Evolutionary conservation across 1,284 basidiomycete genomes (phyloP).

Genomic region (Malassezia sp.): DNA sequence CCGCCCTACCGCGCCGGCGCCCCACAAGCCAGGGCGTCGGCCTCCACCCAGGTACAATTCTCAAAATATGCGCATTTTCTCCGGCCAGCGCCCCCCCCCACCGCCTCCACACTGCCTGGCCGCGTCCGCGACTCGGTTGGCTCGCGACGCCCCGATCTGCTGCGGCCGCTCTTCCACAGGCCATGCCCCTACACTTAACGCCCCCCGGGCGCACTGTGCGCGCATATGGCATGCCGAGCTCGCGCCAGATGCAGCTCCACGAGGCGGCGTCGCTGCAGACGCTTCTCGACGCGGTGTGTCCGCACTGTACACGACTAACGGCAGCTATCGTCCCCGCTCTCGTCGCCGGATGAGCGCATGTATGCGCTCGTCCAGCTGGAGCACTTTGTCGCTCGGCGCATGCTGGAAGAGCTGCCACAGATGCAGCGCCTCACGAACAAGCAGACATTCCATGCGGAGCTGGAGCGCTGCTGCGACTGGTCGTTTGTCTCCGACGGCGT

Average conservation of each 20-base stretch:
- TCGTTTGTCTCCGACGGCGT: not conserved
- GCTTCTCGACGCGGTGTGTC: constrained; percentile 7
- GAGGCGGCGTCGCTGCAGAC: not conserved
- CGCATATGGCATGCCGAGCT: no score
- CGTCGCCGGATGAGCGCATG: constrained; percentile 11
- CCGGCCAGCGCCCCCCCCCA: no score
- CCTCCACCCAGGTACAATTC: no score
- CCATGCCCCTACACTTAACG: no score
- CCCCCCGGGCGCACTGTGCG: no score
- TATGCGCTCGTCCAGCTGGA: constrained; percentile 17
- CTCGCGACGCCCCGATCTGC: no score
- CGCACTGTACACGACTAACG: not conserved
- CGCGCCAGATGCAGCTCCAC: constrained; percentile 1
- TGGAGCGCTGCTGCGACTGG: constrained; percentile 14
- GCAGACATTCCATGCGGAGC: constrained; percentile 1
- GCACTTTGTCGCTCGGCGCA: constrained; percentile 13
- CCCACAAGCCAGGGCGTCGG: not conserved
- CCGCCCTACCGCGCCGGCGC: not conserved
- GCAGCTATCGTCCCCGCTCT: constrained; percentile 3
- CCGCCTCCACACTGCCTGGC: no score
- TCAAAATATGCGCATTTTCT: no score
- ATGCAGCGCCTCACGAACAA: constrained; percentile 6
- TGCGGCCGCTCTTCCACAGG: no score
- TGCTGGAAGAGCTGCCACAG: constrained; percentile 3
- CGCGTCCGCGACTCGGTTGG: no score